Evolutionary conservation across 176 grass and related monocot species (phyloP).

Genomic region (Stipa capillata): DNA sequence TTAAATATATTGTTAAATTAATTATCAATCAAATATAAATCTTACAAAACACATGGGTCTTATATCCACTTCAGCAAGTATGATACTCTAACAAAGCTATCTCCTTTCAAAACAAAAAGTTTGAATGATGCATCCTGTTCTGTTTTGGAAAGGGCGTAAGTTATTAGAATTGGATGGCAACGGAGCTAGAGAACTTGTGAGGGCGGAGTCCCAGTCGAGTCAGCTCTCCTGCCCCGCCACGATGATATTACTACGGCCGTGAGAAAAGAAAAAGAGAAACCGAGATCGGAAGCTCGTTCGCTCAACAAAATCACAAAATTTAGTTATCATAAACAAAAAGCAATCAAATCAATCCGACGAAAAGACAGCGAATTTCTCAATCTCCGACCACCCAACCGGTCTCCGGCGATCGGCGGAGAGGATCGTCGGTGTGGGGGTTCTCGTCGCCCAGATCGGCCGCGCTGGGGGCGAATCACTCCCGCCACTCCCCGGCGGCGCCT

Average conservation of each 20-base stretch:
- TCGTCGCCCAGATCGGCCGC: slow-evolving; percentile 67
- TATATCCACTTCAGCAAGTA: too few relatives aligned
- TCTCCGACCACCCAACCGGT: background rate
- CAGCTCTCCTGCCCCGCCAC: background rate
- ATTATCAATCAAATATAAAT: too few relatives aligned
- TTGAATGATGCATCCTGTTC: too few relatives aligned
- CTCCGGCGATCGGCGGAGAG: slow-evolving; percentile 18
- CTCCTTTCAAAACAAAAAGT: too few relatives aligned
- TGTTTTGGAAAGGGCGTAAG: background rate
- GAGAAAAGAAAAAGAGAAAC: too few relatives aligned
- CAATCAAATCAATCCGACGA: background rate
- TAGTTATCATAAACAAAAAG: background rate
- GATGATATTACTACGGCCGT: background rate
- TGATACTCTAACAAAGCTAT: too few relatives aligned
- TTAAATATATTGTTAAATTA: too few relatives aligned
- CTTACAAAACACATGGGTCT: too few relatives aligned
- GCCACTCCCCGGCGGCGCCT: slow-evolving; percentile 40
- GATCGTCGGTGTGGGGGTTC: slow-evolving; percentile 31
- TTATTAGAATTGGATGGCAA: background rate
- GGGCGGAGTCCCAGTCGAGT: background rate
- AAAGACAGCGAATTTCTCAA: background rate
- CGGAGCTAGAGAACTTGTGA: background rate
- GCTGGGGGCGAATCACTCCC: slow-evolving; percentile 99
- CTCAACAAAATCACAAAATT: slow-evolving; percentile 15
- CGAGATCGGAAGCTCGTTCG: background rate